These are phyloP conservation scores for Suillus subluteus DNA, from an alignment of 768 basidiomycete genomes.

Conservation along the genomic window DNA sequence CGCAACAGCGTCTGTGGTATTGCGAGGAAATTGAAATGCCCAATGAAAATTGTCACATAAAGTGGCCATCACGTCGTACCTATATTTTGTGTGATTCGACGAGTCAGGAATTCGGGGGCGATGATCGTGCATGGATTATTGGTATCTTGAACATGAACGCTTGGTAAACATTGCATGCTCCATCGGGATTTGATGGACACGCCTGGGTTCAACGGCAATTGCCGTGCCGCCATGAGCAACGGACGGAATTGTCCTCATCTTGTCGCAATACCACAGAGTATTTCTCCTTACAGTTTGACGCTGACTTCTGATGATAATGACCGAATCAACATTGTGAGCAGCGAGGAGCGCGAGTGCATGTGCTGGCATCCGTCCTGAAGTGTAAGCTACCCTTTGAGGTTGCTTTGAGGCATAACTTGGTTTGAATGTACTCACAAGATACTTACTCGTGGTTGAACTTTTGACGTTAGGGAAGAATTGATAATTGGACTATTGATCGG, in stretches of 20 bases:
- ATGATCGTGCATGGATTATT: too few species aligned
- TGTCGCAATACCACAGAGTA: constrained; percentile 71
- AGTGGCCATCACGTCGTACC: not conserved
- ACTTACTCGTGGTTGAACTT: not conserved
- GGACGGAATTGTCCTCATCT: constrained; percentile 48
- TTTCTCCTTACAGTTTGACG: constrained; percentile 84
- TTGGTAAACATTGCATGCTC: too few species aligned
- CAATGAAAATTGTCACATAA: not conserved
- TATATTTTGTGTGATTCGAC: not conserved
- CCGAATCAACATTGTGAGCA: constrained; percentile 87
- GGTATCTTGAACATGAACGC: too few species aligned
- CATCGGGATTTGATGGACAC: too few species aligned
- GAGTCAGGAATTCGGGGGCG: too few species aligned
- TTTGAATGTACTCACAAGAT: constrained; percentile 26
- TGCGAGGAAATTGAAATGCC: not conserved
- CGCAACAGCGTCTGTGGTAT: too few species aligned
- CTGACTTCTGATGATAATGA: constrained; percentile 96
- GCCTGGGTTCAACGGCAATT: too few species aligned
- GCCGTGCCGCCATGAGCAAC: too few species aligned
- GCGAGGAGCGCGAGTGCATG: constrained; percentile 87
- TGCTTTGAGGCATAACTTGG: constrained; percentile 32
- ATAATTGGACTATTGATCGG: too few species aligned
- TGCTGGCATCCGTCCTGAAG: constrained; percentile 95
- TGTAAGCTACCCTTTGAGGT: constrained; percentile 41
- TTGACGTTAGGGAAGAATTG: not conserved